These are phyloP conservation scores for Lyophyllum atratum DNA, from an alignment of 768 basidiomycete species.

Conservation along the genomic window DNA sequence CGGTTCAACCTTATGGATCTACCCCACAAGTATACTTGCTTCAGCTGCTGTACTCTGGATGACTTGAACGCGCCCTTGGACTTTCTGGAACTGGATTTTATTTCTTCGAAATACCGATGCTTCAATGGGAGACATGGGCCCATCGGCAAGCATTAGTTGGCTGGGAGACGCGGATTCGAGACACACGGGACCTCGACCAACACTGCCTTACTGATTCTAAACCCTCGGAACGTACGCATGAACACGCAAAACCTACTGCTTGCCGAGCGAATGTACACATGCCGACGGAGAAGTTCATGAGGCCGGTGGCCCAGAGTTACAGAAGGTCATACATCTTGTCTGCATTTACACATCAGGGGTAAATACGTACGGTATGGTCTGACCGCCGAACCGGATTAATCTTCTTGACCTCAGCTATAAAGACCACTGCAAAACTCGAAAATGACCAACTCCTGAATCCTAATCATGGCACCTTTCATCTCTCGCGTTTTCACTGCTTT, in stretches of 20 bases:
- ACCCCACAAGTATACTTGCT: background rate
- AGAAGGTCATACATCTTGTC: background rate
- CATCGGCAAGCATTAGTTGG: no score
- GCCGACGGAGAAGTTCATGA: background rate
- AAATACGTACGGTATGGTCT: background rate
- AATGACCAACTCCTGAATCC: background rate
- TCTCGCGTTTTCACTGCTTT: slow-evolving; percentile 3
- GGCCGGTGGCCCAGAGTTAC: background rate
- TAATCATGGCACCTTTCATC: background rate
- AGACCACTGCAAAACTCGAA: background rate
- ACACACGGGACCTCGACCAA: background rate
- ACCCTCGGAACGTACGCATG: background rate
- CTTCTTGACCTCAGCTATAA: background rate
- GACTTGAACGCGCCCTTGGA: background rate
- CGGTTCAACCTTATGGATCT: no score
- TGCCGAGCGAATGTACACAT: background rate
- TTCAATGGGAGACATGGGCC: no score
- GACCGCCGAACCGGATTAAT: background rate
- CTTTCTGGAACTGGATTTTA: background rate
- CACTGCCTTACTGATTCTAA: background rate
- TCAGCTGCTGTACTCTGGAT: background rate
- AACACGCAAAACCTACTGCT: background rate
- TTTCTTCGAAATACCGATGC: background rate
- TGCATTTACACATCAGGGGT: background rate
- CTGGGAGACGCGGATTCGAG: no score